phyloP scores from a whole-genome alignment of 2,329 filamentous ascomycete genomes.

The Cordyceps cateniannulata region DNA sequence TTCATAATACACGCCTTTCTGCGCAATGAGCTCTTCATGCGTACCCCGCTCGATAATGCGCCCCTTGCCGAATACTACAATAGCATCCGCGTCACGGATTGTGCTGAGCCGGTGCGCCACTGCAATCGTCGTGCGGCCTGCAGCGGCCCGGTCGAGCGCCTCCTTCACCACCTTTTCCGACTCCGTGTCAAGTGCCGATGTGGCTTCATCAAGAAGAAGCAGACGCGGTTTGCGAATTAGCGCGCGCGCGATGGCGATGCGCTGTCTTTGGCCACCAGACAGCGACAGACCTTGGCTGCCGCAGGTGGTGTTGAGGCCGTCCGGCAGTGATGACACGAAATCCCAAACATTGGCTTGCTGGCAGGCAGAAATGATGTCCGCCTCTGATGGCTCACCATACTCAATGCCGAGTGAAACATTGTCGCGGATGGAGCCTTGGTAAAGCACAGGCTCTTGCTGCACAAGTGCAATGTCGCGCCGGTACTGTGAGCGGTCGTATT shows the following conservation, averaged over 20 bases:
- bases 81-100: slow-evolving; percentile 52
- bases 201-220: slow-evolving; percentile 69
- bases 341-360: slow-evolving; percentile 49
- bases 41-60: slow-evolving; percentile 52
- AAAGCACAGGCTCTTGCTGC: slow-evolving; percentile 35
- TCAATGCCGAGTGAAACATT: slow-evolving; percentile 47
- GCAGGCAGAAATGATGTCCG: slow-evolving; percentile 42
- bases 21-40: slow-evolving; percentile 49
- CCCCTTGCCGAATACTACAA: slow-evolving; percentile 49
- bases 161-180: slow-evolving; percentile 60
- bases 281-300: slow-evolving; percentile 63
- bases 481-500: slow-evolving; percentile 24
- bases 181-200: slow-evolving; percentile 55
- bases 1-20: slow-evolving; percentile 43
- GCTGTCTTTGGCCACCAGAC: slow-evolving; percentile 67
- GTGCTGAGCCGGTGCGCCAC: slow-evolving; percentile 56
- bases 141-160: slow-evolving; percentile 45
- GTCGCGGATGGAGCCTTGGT: slow-evolving; percentile 46
- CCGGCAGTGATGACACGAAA: slow-evolving; percentile 48
- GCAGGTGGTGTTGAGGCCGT: slow-evolving; percentile 57
- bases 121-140: slow-evolving; percentile 49
- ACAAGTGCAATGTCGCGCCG: slow-evolving; percentile 32
- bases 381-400: slow-evolving; percentile 24
- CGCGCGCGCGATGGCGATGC: slow-evolving; percentile 65
- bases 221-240: slow-evolving; percentile 61